Conservation (phyloP, 2,329 filamentous ascomycete species). For the Stromatinia cepivora region DNA sequence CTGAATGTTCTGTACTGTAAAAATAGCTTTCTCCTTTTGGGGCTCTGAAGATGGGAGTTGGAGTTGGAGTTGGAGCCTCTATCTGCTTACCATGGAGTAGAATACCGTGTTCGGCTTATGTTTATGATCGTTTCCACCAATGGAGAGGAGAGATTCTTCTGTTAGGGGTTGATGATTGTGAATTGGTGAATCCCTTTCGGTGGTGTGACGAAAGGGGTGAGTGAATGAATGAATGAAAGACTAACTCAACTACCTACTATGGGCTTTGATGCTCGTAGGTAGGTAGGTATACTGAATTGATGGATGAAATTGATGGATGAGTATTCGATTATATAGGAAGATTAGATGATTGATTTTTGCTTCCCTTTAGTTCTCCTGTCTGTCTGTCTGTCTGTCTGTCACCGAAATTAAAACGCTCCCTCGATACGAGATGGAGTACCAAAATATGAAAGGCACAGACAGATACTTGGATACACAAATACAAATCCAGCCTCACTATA, state of each 20-base stretch:
- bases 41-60: not conserved
- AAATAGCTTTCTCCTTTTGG: too few relatives aligned
- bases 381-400: too few relatives aligned
- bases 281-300: not conserved
- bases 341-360: too few relatives aligned
- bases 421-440: too few relatives aligned
- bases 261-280: not conserved
- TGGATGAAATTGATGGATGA: not conserved
- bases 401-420: too few relatives aligned
- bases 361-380: too few relatives aligned
- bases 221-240: not conserved
- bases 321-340: not conserved
- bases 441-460: too few relatives aligned
- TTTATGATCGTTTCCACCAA: not conserved
- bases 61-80: too few relatives aligned
- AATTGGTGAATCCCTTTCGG: not conserved
- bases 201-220: not conserved
- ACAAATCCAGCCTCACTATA: not conserved
- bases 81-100: not conserved
- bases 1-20: too few relatives aligned
- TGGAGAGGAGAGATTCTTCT: not conserved
- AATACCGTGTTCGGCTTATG: not conserved
- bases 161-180: not conserved
- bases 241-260: not conserved
- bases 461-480: too few relatives aligned